Base-by-base conservation (phyloP, 176 grass and related monocot genomes). In the Avena eriantha region DNA sequence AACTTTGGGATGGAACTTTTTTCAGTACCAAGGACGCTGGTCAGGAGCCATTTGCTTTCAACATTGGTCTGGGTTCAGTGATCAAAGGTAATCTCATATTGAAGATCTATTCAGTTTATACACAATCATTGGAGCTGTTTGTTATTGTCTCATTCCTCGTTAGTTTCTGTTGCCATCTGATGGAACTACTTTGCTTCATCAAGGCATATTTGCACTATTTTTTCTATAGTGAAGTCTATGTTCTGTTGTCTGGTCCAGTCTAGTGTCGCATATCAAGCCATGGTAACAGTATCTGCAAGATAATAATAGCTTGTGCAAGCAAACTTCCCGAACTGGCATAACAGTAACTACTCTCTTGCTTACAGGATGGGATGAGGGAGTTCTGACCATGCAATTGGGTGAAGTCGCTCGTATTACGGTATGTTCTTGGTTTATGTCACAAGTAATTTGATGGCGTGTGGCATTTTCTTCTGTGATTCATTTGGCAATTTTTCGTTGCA, bases 361-460 rank as follows among this genome's bases (percentile, higher is more conserved):
- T 84, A 77, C 73, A 98, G 97, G 97, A 90, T 98, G 97, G 97
- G 97, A 98, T 48, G 94, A 96, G 83, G 96, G 97, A 84, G 97
- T 98, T 88, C 63, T 98, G 92, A 83, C 48, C 53, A 98, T 98
- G 97, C 88, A 98, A 85, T 9, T 98, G n/a, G 97, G 94, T 55
- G 97, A 98, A 90, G 71, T 79, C 86, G 97, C 92, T 88, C 94
- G 87, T 67, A 86, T 98, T 64, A 85, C 87, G 92, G 97, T 98
- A 92, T 34, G 35, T 11, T 80, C 21, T 35, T 74, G 2, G 1
- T 19, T 35, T 8, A 10, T 48, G 4, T 14, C 8, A 47, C 51
- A 76, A 55, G 51, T 65, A 65, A 12, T 66, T 54, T n/a, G 39
- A 81, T 57, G 17, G 33, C 21, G 3, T 55, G 36, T 47, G 6